Evolutionary conservation across 2,329 filamentous ascomycete genomes (phyloP).

Genomic region (Diaporthe ampelina): DNA sequence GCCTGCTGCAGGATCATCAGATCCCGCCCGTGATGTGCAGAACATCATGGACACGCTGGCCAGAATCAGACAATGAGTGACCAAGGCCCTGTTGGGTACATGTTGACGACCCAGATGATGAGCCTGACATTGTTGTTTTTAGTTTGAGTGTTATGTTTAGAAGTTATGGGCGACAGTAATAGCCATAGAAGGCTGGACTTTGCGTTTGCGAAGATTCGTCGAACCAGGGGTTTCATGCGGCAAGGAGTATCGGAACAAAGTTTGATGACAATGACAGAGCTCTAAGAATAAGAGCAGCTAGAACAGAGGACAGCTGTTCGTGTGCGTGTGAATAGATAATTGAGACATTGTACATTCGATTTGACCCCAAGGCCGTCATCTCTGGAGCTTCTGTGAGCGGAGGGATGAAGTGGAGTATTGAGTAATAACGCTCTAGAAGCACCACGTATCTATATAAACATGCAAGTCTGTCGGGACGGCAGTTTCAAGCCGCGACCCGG

Average conservation of each 20-base stretch:
- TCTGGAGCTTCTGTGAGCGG: constrained; percentile 5
- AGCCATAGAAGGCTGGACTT: neutral
- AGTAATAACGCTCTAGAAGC: neutral
- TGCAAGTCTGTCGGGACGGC: too few species aligned
- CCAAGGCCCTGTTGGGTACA: neutral
- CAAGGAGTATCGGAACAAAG: constrained; percentile 19
- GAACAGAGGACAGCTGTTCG: neutral
- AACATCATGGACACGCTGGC: constrained; percentile 83
- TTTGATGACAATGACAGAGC: neutral
- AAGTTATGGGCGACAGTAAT: neutral
- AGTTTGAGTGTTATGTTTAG: constrained; percentile 6
- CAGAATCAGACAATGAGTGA: constrained; percentile 68
- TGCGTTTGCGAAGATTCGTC: constrained; percentile 4
- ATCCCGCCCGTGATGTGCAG: constrained; percentile 70
- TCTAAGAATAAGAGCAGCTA: neutral
- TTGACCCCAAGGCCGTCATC: neutral
- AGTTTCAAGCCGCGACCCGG: neutral
- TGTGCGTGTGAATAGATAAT: constrained; percentile 22
- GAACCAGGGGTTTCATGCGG: neutral
- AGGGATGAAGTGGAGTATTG: neutral
- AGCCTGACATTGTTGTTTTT: constrained; percentile 9
- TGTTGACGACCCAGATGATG: neutral
- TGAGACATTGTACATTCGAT: constrained; percentile 2
- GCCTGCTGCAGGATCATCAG: constrained; percentile 46
- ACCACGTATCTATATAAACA: constrained; percentile 7